Evolutionary conservation across 2,329 filamentous ascomycete species (phyloP).

Genomic region (Aspergillus awamori): DNA sequence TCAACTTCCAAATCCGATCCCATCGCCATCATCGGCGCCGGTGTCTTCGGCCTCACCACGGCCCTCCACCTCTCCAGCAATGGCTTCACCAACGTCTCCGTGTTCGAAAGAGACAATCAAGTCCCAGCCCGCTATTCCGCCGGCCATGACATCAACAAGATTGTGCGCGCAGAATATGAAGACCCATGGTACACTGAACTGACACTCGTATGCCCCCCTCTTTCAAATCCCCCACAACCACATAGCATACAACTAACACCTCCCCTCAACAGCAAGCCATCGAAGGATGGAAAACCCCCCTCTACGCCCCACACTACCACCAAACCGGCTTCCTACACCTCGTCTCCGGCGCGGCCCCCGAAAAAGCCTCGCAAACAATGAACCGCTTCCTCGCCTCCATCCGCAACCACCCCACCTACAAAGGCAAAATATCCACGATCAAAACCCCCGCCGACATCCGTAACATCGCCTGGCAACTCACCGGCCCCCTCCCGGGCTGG

Average conservation of each 20-base stretch:
- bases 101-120: constrained; percentile 49
- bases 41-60: constrained; percentile 56
- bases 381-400: constrained; percentile 46
- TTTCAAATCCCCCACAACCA: too few species aligned
- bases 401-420: constrained; percentile 39
- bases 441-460: constrained; percentile 45
- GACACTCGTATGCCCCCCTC: constrained; percentile 47
- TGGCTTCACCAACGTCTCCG: constrained; percentile 52
- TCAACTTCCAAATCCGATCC: constrained; percentile 18
- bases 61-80: constrained; percentile 50
- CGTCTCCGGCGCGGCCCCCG: constrained; percentile 51
- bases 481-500: constrained; percentile 56
- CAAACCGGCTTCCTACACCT: constrained; percentile 57
- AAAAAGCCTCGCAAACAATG: constrained; percentile 53
- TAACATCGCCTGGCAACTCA: constrained; percentile 52
- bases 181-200: constrained; percentile 60
- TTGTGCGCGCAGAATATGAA: constrained; percentile 62
- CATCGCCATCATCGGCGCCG: constrained; percentile 47
- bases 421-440: constrained; percentile 45
- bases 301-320: constrained; percentile 59
- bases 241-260: not conserved
- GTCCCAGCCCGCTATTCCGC: constrained; percentile 58
- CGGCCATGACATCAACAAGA: constrained; percentile 65
- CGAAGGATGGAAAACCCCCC: constrained; percentile 55
- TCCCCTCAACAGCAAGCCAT: constrained; percentile 49